Base-by-base conservation (phyloP, 2,329 filamentous ascomycete species). In the Cadophora sp. region DNA sequence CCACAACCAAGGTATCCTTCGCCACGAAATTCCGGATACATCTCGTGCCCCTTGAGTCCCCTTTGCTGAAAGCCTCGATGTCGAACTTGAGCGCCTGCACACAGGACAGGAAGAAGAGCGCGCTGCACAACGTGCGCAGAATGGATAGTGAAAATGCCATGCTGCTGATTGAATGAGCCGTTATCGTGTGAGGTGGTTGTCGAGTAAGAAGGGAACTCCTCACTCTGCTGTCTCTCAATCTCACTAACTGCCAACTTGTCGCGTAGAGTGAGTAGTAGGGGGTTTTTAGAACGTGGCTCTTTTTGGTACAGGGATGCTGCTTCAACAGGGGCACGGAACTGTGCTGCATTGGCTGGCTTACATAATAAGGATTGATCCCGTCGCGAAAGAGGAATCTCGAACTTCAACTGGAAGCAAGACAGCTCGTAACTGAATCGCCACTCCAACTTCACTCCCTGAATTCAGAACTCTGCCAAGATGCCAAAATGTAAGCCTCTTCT, bases 21-120 rank as follows among this genome's bases (percentile, higher is more conserved):
- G 88, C 87, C 72, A 97, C 94, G 80, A 97, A 99, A 83, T 99
- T 99, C 79, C 95, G 89, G 80, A 99, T 92, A 83, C 96, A 99
- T 83, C 95, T 88, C 82, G 95, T 91, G 77, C 90, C 87, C 76
- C 85, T 88, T 69, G 83, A 83, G 75, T 90, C 88, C 79, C 86
- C 85, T 69, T 87, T 83, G 62, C 82, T 81, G 72, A 89, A 86
- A 53, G 94, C 93, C 75, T 87, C 81, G 69, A 99, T 88, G 76
- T 99, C 96, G 85, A 99, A 97, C 84, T 97, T 97, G 76, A 99
- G 89, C 67, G 94, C 94, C 73, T 84, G 80, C 22, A 83, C 81
- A 72, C 82, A 82, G 67, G 83, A 81, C 71, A 84, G 80, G 66
- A 89, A 79, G 65, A 89, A 79, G 71, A 89, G 79, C 61, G 89